These are phyloP conservation scores for Lichenothelia convexa DNA, from an alignment of 495 filamentous ascomycete genomes.

Conservation along the genomic window DNA sequence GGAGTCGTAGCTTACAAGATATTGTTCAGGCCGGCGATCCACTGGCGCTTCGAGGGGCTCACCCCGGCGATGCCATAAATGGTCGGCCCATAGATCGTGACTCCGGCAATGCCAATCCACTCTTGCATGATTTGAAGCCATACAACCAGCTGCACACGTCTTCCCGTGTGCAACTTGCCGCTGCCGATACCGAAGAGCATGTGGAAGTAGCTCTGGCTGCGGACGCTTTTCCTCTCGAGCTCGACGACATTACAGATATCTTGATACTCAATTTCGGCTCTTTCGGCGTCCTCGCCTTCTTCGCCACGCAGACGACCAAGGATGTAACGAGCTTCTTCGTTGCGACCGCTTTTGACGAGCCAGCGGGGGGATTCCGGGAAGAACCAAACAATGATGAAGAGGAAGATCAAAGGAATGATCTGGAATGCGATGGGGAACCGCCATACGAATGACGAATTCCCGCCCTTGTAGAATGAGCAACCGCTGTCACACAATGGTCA, in stretches of 20 bases:
- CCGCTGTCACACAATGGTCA: conserved; percentile 2
- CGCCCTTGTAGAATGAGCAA: conserved; percentile 9
- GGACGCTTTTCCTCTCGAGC: conserved; percentile 32
- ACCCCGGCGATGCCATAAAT: conserved; percentile 54
- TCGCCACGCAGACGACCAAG: conserved; percentile 42
- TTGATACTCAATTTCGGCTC: conserved; percentile 42
- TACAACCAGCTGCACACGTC: conserved; percentile 49
- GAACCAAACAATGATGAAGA: conserved; percentile 15
- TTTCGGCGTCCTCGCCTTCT: conserved; percentile 30
- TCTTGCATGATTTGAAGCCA: conserved; percentile 61
- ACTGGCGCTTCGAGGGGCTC: conserved; percentile 31
- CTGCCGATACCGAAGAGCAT: conserved; percentile 48
- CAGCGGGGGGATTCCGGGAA: conserved; percentile 16
- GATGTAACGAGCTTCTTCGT: conserved; percentile 33
- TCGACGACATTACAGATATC: conserved; percentile 43
- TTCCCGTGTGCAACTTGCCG: conserved; percentile 43
- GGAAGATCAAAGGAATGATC: conserved; percentile 41
- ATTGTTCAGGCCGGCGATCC: conserved; percentile 52
- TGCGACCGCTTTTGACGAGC: conserved; percentile 14
- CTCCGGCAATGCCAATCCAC: conserved; percentile 54
- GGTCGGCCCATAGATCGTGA: conserved; percentile 46
- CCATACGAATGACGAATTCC: conserved; percentile 1
- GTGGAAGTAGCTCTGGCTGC: conserved; percentile 34
- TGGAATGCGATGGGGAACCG: conserved; percentile 56
- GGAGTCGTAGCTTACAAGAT: conserved; percentile 34